Conservation (phyloP, 768 basidiomycete genomes). For the Termitomyces sp. region DNA sequence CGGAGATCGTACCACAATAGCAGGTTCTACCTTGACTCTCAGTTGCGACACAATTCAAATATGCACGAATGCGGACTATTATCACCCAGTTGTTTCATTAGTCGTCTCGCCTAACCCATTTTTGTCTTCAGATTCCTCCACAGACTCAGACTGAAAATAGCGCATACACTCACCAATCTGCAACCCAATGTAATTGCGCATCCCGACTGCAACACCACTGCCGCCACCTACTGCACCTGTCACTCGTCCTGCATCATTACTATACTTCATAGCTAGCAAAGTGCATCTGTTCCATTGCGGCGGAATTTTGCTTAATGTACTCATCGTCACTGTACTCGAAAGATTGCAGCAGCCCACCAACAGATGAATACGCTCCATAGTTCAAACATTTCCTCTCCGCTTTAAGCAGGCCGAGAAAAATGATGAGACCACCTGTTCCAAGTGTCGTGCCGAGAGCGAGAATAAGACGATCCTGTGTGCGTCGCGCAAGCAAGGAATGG, state of each 20-base stretch:
- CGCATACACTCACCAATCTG: constrained; percentile 58
- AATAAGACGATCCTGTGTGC: constrained; percentile 54
- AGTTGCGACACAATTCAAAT: no score
- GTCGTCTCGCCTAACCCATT: constrained; percentile 26
- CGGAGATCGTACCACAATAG: no score
- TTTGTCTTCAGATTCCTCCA: constrained; percentile 66
- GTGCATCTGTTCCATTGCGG: constrained; percentile 50
- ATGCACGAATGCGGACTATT: no score
- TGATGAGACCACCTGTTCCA: constrained; percentile 46
- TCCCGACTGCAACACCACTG: constrained; percentile 51
- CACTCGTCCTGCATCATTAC: constrained; percentile 61
- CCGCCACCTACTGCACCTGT: constrained; percentile 68
- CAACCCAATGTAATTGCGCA: constrained; percentile 52
- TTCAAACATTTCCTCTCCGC: constrained; percentile 13
- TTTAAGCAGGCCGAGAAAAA: constrained; percentile 41
- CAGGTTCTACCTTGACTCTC: no score
- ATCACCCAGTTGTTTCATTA: no score
- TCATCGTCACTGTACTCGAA: constrained; percentile 63
- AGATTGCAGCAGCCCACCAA: constrained; percentile 66
- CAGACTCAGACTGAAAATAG: constrained; percentile 43
- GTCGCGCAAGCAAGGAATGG: constrained; percentile 58
- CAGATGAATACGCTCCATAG: constrained; percentile 43
- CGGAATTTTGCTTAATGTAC: constrained; percentile 64
- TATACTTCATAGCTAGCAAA: constrained; percentile 61
- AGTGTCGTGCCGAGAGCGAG: constrained; percentile 46